Conservation (phyloP, 2,329 filamentous ascomycete genomes). For the Cadophora luteo-olivacea region DNA sequence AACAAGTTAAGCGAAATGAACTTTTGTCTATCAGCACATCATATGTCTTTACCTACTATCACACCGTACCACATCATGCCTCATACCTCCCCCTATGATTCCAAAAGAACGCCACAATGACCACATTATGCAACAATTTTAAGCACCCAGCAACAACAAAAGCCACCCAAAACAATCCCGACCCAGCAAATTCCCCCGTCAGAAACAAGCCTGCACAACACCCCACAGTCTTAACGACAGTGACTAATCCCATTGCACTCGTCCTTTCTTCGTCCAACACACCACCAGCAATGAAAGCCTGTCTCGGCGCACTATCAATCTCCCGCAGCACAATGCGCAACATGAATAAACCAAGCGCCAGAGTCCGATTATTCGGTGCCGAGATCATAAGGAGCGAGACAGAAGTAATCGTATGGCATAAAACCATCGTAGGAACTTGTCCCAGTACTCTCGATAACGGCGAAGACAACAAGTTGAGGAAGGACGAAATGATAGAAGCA, state of each 20-base stretch:
- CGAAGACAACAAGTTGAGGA: neutral
- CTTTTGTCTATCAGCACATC: neutral
- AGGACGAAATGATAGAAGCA: neutral
- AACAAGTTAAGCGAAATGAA: neutral
- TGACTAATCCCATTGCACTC: neutral
- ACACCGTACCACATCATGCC: neutral
- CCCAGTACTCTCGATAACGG: neutral
- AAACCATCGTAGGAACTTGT: constrained; percentile 8
- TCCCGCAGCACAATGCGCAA: neutral
- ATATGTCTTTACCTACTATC: neutral
- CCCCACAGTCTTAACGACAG: neutral
- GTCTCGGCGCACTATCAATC: constrained; percentile 11
- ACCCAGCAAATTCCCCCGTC: constrained; percentile 4
- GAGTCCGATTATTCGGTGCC: neutral
- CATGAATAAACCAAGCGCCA: constrained; percentile 4
- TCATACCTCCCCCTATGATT: constrained; percentile 12
- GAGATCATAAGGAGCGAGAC: constrained; percentile 12
- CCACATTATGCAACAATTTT: neutral
- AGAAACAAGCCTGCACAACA: constrained; percentile 4
- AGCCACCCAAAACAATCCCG: constrained; percentile 3
- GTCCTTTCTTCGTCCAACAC: constrained; percentile 12
- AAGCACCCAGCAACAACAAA: neutral
- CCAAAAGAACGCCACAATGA: constrained; percentile 11
- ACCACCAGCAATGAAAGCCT: neutral
- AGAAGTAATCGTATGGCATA: neutral